Percentiles rank a stretch among this genome's conserved stretches.
Evolutionary conservation across 75 land plant species (phyloP).

Genomic region (Cunninghamia lanceolata): DNA sequence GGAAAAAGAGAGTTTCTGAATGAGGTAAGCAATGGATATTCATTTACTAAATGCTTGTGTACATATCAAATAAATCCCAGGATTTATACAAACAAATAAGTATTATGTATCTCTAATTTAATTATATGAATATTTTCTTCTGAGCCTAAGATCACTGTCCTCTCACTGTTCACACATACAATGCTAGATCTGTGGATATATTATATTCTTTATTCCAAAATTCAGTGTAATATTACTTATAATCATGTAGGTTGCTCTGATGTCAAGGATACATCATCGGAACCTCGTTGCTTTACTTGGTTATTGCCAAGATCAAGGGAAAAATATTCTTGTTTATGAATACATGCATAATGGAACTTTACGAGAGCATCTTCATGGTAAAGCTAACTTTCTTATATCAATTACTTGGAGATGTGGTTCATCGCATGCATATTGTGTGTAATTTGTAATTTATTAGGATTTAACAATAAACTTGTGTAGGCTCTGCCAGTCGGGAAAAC

Average conservation of each 20-base stretch:
- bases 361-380: slow-evolving; percentile 87
- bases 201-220: not conserved
- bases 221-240: not conserved
- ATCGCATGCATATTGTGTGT: not conserved
- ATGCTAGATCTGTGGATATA: not conserved
- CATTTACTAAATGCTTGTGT: slow-evolving; percentile 1
- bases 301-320: slow-evolving; percentile 61
- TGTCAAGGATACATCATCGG: slow-evolving; percentile 90
- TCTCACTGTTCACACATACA: too few species aligned
- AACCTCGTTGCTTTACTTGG: slow-evolving; percentile 84
- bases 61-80: not conserved
- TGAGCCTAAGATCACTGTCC: not conserved
- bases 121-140: not conserved
- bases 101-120: not conserved
- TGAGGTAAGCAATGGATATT: slow-evolving; percentile 51
- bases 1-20: slow-evolving; percentile 74
- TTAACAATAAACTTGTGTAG: slow-evolving; percentile 17
- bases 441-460: not conserved
- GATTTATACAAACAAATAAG: not conserved
- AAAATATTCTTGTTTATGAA: slow-evolving; percentile 74
- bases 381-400: not conserved
- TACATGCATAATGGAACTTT: slow-evolving; percentile 87
- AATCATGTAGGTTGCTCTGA: slow-evolving; percentile 63
- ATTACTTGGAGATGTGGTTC: not conserved
- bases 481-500: slow-evolving; percentile 31